Conservation (phyloP, 257 asterid genomes). For the Leptodermis oblonga region DNA sequence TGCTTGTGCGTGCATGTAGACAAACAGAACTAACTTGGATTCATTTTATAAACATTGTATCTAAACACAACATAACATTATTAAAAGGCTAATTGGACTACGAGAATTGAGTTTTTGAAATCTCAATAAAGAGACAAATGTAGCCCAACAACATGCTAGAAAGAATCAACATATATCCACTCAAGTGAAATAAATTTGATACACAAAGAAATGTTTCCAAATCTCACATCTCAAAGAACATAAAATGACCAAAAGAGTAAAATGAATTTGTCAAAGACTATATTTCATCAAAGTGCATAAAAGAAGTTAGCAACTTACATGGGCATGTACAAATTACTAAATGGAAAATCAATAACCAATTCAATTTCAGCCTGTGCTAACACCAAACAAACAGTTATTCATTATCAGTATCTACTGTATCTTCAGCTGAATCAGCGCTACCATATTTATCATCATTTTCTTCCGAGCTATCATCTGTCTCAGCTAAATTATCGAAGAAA, state of each 20-base stretch:
- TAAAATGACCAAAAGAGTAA: background rate
- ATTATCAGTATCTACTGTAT: slow-evolving; percentile 19
- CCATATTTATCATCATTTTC: slow-evolving; percentile 19
- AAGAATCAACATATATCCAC: slow-evolving; percentile 3
- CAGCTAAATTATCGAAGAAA: slow-evolving; percentile 31
- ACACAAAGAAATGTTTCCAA: background rate
- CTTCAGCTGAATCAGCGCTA: too few relatives aligned
- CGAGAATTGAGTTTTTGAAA: background rate
- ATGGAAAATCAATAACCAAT: background rate
- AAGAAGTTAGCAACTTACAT: slow-evolving; percentile 1
- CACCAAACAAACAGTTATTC: background rate
- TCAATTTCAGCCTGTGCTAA: background rate
- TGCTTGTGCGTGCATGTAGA: too few relatives aligned
- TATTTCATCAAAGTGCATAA: background rate
- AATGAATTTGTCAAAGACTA: background rate
- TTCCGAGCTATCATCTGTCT: slow-evolving; percentile 24
- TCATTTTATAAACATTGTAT: too few relatives aligned
- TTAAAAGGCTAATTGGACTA: too few relatives aligned
- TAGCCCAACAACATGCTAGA: background rate
- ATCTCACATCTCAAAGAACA: background rate
- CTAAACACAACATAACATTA: too few relatives aligned
- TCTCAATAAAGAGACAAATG: background rate
- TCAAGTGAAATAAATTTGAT: background rate
- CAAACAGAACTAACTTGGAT: too few relatives aligned
- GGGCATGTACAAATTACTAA: slow-evolving; percentile 6